Percentiles rank a stretch among this genome's conserved stretches.
Evolutionary conservation across 768 basidiomycete species (phyloP).

Genomic region (Mycena haematopus): DNA sequence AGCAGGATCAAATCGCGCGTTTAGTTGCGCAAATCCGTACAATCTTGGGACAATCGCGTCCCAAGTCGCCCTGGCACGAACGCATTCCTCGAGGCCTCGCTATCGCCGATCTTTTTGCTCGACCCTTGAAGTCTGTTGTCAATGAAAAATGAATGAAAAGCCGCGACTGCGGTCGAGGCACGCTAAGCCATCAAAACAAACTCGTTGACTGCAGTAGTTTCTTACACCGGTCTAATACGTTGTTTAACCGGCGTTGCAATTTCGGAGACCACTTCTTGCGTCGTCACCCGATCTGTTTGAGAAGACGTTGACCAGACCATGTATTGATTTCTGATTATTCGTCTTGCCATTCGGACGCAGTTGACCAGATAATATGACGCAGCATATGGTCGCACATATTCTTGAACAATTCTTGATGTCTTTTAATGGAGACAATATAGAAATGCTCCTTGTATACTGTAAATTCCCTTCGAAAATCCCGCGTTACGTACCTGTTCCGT

Average conservation of each 20-base stretch:
- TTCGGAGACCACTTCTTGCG: constrained; percentile 14
- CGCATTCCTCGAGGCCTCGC: constrained; percentile 4
- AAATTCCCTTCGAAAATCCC: not conserved
- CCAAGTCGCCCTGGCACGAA: not conserved
- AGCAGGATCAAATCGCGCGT: constrained; percentile 24
- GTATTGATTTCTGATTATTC: constrained; percentile 5
- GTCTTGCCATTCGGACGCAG: not conserved
- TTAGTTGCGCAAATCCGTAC: constrained; percentile 5
- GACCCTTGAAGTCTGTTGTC: constrained; percentile 13
- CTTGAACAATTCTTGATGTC: no score
- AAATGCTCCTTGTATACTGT: not conserved
- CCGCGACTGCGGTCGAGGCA: constrained; percentile 12
- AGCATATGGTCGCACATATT: constrained; percentile 7
- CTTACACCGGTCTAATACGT: constrained; percentile 15
- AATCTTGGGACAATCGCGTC: constrained; percentile 24
- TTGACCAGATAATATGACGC: not conserved
- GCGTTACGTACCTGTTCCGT: constrained; percentile 24
- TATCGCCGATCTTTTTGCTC: constrained; percentile 17
- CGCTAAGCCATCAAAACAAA: constrained; percentile 9
- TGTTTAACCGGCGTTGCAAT: constrained; percentile 16
- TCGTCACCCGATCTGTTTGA: constrained; percentile 19
- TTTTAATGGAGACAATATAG: not conserved
- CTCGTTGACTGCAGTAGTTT: constrained; percentile 11
- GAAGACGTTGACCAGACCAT: constrained; percentile 9
- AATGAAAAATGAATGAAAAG: constrained; percentile 22